A percentile compares a stretch with the other conserved stretches of the same genome.
phyloP scores from a whole-genome alignment of 306 rosid species.

The Macrotyloma uniflorum region DNA sequence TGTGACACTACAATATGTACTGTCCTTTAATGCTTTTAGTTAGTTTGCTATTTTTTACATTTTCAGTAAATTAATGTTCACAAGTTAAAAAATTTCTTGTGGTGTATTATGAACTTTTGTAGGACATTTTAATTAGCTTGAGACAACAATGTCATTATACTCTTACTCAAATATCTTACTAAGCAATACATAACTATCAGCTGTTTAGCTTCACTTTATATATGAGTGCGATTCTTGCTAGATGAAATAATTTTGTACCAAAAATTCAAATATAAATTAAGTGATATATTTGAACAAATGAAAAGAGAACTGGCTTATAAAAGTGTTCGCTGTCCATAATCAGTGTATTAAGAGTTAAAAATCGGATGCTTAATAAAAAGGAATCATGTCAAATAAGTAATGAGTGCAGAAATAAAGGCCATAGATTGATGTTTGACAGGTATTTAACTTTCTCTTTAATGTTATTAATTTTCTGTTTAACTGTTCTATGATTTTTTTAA shows the following conservation, averaged over 20 bases:
- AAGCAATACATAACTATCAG: not conserved
- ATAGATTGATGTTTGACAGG: constrained; percentile 2
- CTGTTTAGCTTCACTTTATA: not conserved
- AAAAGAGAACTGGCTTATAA: not conserved
- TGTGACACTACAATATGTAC: not conserved
- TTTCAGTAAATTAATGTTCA: not conserved
- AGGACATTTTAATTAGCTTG: not conserved
- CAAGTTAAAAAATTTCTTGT: not conserved
- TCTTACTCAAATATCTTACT: not conserved
- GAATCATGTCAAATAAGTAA: not conserved
- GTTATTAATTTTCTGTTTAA: not conserved
- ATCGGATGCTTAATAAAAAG: not conserved
- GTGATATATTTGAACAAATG: not conserved
- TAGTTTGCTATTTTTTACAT: not conserved
- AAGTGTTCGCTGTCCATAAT: not conserved
- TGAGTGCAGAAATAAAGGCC: not conserved
- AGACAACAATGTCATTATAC: not conserved
- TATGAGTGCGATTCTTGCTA: not conserved
- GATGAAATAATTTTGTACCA: not conserved
- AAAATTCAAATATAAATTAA: not conserved
- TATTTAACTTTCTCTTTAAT: not conserved
- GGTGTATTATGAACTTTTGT: not conserved
- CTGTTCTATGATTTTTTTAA: not conserved
- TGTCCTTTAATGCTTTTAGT: not conserved
- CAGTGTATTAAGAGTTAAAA: not conserved